phyloP scores from a whole-genome alignment of 1,284 basidiomycete species.

The Ceratobasidium sp. region DNA sequence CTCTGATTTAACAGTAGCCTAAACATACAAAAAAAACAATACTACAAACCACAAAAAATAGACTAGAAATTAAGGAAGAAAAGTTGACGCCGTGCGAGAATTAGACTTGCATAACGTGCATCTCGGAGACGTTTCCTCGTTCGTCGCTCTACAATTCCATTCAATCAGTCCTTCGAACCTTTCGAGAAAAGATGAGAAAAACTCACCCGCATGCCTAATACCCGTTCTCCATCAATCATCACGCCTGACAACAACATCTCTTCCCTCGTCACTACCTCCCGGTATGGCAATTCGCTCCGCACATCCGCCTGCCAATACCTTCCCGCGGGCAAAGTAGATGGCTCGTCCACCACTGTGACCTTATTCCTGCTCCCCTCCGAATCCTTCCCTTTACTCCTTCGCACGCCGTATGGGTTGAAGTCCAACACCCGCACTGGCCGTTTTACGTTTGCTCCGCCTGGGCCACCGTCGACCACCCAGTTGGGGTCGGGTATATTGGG shows the following conservation, averaged over 20 bases:
- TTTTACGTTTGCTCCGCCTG: conserved; percentile 32
- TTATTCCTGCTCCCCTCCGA: neutral
- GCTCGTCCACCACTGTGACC: conserved; percentile 3
- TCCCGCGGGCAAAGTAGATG: conserved; percentile 15
- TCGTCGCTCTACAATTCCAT: conserved; percentile 33
- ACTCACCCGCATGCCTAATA: conserved; percentile 40
- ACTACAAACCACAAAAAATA: conserved; percentile 6
- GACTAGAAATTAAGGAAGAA: neutral
- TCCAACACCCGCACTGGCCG: conserved; percentile 39
- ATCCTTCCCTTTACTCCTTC: conserved; percentile 24
- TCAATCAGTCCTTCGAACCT: neutral
- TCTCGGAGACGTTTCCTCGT: conserved; percentile 37
- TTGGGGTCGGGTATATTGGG: conserved; percentile 6
- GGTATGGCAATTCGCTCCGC: conserved; percentile 28
- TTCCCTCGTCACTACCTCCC: conserved; percentile 36
- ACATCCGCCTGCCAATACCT: conserved; percentile 41
- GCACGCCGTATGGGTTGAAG: conserved; percentile 34
- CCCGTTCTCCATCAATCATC: conserved; percentile 43
- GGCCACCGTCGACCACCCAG: conserved; percentile 24
- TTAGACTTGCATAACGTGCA: conserved; percentile 44
- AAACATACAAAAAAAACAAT: neutral
- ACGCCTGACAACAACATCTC: conserved; percentile 38
- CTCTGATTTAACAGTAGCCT: too few species aligned
- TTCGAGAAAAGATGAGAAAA: neutral
- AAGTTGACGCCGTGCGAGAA: neutral